These are phyloP conservation scores for Camelina laxa DNA, from an alignment of 345 rosid genomes.

Conservation along the genomic window DNA sequence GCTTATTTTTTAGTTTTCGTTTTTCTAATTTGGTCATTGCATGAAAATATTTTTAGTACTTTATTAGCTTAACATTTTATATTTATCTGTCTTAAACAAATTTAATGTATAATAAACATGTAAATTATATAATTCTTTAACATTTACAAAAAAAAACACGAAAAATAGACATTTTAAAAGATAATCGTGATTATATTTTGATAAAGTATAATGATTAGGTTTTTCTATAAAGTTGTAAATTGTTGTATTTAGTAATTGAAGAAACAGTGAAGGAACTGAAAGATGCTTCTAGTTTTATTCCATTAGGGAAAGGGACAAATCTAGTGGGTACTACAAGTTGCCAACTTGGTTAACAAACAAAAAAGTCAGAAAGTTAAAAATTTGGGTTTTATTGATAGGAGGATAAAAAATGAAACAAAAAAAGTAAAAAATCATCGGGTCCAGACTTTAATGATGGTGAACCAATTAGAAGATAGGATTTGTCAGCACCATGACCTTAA, in stretches of 20 bases:
- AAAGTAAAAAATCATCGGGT: neutral
- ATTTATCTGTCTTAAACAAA: neutral
- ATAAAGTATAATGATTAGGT: neutral
- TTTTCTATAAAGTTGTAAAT: neutral
- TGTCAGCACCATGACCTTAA: conserved; percentile 27
- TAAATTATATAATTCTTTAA: too few species aligned
- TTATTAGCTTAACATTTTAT: neutral
- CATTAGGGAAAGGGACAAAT: conserved; percentile 37
- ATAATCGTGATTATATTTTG: neutral
- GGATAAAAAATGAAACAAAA: neutral
- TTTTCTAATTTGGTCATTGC: neutral
- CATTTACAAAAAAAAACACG: too few species aligned
- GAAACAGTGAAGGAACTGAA: neutral
- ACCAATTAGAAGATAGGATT: conserved; percentile 16
- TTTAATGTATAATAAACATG: too few species aligned
- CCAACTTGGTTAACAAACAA: conserved; percentile 31
- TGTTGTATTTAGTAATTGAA: neutral
- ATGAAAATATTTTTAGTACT: neutral
- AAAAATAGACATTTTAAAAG: too few species aligned
- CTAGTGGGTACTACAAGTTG: conserved; percentile 39
- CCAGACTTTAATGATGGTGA: conserved; percentile 33
- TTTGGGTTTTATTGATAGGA: conserved; percentile 27
- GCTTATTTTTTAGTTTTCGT: neutral
- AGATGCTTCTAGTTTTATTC: conserved; percentile 35
- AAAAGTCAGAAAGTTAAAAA: conserved; percentile 5